Evolutionary conservation across 2,329 filamentous ascomycete genomes (phyloP).

Genomic region (Alternaria postmessia): DNA sequence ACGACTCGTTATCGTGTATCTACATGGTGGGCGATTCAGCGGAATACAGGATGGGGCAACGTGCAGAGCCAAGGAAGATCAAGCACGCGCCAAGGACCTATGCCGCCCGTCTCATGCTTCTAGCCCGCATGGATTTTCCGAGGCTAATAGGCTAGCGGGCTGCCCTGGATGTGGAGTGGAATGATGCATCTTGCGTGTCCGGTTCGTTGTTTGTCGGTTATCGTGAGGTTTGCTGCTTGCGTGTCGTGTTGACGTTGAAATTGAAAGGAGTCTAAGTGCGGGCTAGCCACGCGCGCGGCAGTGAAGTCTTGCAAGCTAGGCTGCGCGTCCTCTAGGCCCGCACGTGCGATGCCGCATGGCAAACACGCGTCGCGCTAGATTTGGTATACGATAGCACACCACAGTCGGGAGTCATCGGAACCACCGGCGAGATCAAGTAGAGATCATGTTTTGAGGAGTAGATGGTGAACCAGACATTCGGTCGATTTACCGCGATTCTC

Average conservation of each 20-base stretch:
- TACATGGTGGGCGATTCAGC: conserved; percentile 6
- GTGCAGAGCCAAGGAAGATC: conserved; percentile 9
- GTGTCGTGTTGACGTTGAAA: neutral
- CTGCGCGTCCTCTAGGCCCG: neutral
- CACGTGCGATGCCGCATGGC: conserved; percentile 1
- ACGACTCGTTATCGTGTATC: conserved; percentile 10
- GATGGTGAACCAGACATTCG: neutral
- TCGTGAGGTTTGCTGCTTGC: neutral
- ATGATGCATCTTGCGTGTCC: conserved; percentile 1
- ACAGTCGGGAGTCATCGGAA: neutral
- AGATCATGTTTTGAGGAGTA: neutral
- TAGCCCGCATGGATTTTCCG: conserved; percentile 2
- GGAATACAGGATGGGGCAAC: neutral
- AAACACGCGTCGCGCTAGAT: neutral
- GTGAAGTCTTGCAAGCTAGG: neutral
- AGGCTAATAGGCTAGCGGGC: conserved; percentile 4
- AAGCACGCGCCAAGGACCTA: conserved; percentile 12
- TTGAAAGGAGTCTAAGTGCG: neutral
- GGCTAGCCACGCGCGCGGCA: neutral
- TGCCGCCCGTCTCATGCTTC: conserved; percentile 1
- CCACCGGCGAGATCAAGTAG: neutral
- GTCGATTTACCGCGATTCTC: neutral
- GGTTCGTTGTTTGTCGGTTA: neutral
- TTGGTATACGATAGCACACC: neutral
- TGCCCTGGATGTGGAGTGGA: neutral